A percentile compares a stretch with the other conserved stretches of the same genome.
Conservation (phyloP, 805 yeast species). For the Metschnikowia gelsemii region DNA sequence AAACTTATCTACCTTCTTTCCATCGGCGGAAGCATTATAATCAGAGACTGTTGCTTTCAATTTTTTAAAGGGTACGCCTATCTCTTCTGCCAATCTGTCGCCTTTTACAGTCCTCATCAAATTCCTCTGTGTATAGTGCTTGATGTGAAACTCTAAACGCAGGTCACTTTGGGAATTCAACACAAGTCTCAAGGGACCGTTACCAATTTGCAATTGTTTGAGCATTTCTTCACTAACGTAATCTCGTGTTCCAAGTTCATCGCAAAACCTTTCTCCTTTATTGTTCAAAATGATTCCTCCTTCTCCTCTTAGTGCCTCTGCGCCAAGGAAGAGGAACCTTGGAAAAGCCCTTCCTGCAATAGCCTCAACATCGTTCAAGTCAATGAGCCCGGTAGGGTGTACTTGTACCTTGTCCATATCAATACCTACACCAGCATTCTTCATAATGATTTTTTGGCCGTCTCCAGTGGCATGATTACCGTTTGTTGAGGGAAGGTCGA, state of each 20-base stretch:
- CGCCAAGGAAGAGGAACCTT: constrained; percentile 58
- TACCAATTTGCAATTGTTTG: constrained; percentile 37
- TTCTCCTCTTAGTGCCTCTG: constrained; percentile 65
- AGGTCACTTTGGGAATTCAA: constrained; percentile 48
- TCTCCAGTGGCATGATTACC: constrained; percentile 64
- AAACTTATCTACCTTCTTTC: constrained; percentile 38
- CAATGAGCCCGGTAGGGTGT: constrained; percentile 66
- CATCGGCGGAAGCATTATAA: constrained; percentile 44
- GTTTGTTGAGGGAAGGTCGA: constrained; percentile 57
- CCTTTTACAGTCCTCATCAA: constrained; percentile 51
- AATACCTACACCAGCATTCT: constrained; percentile 52
- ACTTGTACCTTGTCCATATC: constrained; percentile 67
- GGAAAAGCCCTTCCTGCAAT: constrained; percentile 40
- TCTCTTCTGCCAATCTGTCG: constrained; percentile 41
- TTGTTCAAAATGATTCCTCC: constrained; percentile 59
- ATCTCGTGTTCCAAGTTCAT: constrained; percentile 61
- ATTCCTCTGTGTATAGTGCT: constrained; percentile 56
- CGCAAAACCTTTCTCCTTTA: constrained; percentile 55
- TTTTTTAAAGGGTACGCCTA: constrained; percentile 31
- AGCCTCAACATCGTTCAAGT: constrained; percentile 45
- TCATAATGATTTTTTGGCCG: constrained; percentile 55
- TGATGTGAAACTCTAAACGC: constrained; percentile 49
- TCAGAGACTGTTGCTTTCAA: constrained; percentile 35
- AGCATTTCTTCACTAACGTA: constrained; percentile 59
- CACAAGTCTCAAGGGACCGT: constrained; percentile 51